Conservation (phyloP, 2,329 filamentous ascomycete genomes). For the Metarhizium sp. region DNA sequence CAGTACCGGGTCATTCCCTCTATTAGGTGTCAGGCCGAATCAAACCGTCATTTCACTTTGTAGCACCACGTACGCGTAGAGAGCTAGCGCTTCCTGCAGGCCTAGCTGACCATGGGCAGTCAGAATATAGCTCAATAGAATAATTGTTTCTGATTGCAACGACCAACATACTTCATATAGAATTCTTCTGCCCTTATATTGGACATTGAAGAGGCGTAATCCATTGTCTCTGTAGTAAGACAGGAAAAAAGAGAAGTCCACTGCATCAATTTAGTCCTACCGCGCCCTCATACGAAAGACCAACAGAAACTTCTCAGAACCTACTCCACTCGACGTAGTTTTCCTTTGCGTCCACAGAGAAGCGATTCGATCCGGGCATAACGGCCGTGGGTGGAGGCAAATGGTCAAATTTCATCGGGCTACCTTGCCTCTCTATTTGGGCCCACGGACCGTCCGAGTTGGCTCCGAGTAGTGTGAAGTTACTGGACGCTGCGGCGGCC, state of each 20-base stretch:
- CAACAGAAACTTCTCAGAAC: not conserved
- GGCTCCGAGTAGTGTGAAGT: conserved; percentile 35
- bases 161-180: conserved; percentile 33
- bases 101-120: conserved; percentile 21
- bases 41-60: not conserved
- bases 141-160: not conserved
- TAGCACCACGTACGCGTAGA: conserved; percentile 28
- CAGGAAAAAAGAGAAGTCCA: conserved; percentile 43
- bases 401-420: conserved; percentile 8
- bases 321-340: conserved; percentile 11
- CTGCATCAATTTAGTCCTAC: conserved; percentile 12
- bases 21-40: not conserved
- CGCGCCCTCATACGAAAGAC: not conserved
- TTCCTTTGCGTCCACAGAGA: conserved; percentile 8
- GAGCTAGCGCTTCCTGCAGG: conserved; percentile 44
- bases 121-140: not conserved
- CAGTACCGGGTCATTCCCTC: conserved; percentile 34
- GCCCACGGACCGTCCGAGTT: conserved; percentile 40
- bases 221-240: conserved; percentile 34
- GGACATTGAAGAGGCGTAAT: conserved; percentile 39
- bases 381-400: conserved; percentile 7
- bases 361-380: conserved; percentile 4
- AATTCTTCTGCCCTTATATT: conserved; percentile 43
- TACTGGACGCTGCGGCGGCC: conserved; percentile 28
- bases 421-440: conserved; percentile 29